Percentiles rank a stretch among this genome's conserved stretches.
Conservation (phyloP, 129 eudicot genomes). For the Ambrosia trifida region DNA sequence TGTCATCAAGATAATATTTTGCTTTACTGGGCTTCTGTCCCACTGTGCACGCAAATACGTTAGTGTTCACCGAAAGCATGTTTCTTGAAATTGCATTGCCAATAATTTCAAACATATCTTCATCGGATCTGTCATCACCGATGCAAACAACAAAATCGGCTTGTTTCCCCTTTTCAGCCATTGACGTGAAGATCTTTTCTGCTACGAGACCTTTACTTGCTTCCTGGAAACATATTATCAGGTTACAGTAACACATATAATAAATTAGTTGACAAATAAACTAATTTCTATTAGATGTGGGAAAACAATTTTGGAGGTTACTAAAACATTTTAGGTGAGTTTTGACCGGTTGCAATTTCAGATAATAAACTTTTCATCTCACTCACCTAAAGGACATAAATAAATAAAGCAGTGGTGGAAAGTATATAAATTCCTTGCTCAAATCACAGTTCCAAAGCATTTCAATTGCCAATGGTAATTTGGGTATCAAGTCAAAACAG, state of each 20-base stretch:
- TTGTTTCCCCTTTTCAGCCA: constrained; percentile 55
- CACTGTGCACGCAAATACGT: constrained; percentile 84
- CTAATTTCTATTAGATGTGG: neutral
- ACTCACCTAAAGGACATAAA: neutral
- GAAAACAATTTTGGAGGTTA: neutral
- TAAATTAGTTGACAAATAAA: too few relatives aligned
- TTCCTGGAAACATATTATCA: constrained; percentile 50
- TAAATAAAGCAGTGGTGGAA: neutral
- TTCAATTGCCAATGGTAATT: neutral
- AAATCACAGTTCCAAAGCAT: neutral
- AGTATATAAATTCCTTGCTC: neutral
- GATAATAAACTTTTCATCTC: neutral
- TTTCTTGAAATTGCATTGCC: constrained; percentile 53
- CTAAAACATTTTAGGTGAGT: neutral
- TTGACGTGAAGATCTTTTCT: constrained; percentile 63
- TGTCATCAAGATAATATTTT: constrained; percentile 80
- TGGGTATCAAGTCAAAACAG: neutral
- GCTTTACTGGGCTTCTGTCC: constrained; percentile 97
- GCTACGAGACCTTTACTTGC: constrained; percentile 83
- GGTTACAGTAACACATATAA: neutral
- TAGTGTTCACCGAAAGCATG: constrained; percentile 56
- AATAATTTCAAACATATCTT: constrained; percentile 88
- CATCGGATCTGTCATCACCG: constrained; percentile 93
- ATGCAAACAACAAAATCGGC: constrained; percentile 92
- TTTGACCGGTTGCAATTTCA: neutral